phyloP scores from a whole-genome alignment of 345 rosid genomes.

The Theobroma cacao region DNA sequence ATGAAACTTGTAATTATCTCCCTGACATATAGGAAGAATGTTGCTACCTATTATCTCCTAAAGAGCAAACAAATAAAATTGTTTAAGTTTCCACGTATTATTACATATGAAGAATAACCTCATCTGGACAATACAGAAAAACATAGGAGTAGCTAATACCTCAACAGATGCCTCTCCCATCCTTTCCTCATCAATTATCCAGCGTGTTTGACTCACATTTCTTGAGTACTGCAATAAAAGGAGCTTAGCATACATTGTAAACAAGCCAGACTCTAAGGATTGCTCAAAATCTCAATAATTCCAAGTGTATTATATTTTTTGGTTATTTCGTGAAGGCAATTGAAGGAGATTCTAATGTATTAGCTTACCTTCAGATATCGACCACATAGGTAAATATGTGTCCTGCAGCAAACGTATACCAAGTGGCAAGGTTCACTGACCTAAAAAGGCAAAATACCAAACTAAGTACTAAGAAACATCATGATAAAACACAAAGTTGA shows the following conservation, averaged over 20 bases:
- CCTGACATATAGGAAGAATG: slow-evolving; percentile 70
- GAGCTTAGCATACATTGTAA: background rate
- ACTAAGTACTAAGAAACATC: background rate
- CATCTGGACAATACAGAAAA: background rate
- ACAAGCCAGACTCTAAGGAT: slow-evolving; percentile 1
- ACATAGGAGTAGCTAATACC: slow-evolving; percentile 37
- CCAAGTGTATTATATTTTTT: background rate
- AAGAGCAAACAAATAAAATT: slow-evolving; percentile 2
- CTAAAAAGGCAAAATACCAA: slow-evolving; percentile 28
- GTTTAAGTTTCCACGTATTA: slow-evolving; percentile 15
- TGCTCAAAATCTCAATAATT: background rate
- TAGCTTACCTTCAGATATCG: slow-evolving; percentile 80
- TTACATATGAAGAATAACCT: slow-evolving; percentile 11
- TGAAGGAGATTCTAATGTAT: slow-evolving; percentile 3
- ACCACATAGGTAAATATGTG: slow-evolving; percentile 77
- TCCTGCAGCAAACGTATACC: slow-evolving; percentile 57
- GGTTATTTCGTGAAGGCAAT: background rate
- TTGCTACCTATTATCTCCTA: slow-evolving; percentile 85
- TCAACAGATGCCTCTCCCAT: slow-evolving; percentile 95
- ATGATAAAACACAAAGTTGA: background rate
- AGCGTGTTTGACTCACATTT: slow-evolving; percentile 91
- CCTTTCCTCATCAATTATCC: slow-evolving; percentile 97
- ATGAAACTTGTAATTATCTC: slow-evolving; percentile 89
- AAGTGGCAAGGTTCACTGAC: slow-evolving; percentile 66
- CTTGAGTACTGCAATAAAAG: slow-evolving; percentile 68